These are phyloP conservation scores for Glycine soja DNA, from an alignment of 306 rosid species.

Conservation along the genomic window DNA sequence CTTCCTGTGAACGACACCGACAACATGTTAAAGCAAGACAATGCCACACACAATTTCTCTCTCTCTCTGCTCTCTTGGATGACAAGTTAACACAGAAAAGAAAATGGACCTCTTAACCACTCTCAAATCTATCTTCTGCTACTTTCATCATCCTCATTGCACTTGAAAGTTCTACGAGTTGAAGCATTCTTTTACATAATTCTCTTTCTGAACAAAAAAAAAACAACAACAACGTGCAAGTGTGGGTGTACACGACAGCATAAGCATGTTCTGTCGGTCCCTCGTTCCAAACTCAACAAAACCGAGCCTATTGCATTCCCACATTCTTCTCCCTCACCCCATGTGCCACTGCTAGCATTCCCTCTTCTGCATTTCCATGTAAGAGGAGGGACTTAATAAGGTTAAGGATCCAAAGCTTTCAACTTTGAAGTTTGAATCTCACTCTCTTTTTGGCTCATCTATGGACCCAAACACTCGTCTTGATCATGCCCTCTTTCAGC, in stretches of 20 bases:
- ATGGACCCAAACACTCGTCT: constrained; percentile 88
- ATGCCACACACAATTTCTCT: background rate
- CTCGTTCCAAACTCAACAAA: constrained; percentile 60
- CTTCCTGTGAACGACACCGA: constrained; percentile 58
- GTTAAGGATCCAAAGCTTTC: constrained; percentile 35
- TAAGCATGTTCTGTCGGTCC: constrained; percentile 62
- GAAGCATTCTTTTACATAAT: background rate
- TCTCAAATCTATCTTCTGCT: constrained; percentile 14
- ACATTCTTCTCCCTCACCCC: constrained; percentile 50
- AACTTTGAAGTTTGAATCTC: constrained; percentile 29
- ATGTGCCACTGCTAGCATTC: constrained; percentile 59
- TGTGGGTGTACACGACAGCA: constrained; percentile 15
- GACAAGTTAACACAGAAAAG: constrained; percentile 49
- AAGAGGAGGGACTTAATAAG: constrained; percentile 20
- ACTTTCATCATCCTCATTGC: constrained; percentile 4
- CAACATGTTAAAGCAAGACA: constrained; percentile 43
- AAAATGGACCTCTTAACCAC: constrained; percentile 61
- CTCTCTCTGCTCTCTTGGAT: constrained; percentile 49
- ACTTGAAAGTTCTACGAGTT: background rate
- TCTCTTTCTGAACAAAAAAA: constrained; percentile 10
- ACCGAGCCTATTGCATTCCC: constrained; percentile 27
- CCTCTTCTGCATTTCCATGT: constrained; percentile 54
- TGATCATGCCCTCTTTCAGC: constrained; percentile 95
- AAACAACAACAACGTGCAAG: background rate
- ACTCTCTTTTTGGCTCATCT: constrained; percentile 36